Percentiles rank a stretch among this genome's conserved stretches.
Evolutionary conservation across 2,329 filamentous ascomycete genomes (phyloP).

Genomic region (Torrubiellomyces zombiae): DNA sequence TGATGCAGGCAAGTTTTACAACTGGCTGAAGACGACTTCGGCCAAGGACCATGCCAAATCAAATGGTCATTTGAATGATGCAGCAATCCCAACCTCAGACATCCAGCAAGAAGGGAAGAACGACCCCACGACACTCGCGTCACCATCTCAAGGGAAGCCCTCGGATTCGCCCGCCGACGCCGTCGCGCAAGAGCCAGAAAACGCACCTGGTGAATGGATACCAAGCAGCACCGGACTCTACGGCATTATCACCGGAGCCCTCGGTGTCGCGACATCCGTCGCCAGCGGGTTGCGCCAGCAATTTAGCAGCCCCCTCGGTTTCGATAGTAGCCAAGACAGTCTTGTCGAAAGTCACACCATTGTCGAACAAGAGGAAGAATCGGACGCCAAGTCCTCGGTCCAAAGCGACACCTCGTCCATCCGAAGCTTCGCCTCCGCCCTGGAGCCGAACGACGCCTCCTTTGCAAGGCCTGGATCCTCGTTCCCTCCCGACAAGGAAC

Average conservation of each 20-base stretch:
- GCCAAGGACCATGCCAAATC: too few species aligned
- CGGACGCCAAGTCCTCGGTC: conserved; percentile 11
- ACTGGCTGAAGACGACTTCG: conserved; percentile 43
- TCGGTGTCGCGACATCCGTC: conserved; percentile 31
- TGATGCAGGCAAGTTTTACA: conserved; percentile 66
- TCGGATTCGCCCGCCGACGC: too few species aligned
- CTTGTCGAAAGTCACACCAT: conserved; percentile 8
- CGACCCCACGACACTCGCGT: too few species aligned
- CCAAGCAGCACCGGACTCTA: conserved; percentile 32
- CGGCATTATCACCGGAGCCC: conserved; percentile 35
- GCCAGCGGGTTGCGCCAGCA: conserved; percentile 17
- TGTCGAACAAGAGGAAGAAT: conserved; percentile 12
- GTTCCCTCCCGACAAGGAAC: conserved; percentile 37
- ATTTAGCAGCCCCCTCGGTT: conserved; percentile 12
- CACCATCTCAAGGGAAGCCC: too few species aligned
- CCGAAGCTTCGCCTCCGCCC: conserved; percentile 31
- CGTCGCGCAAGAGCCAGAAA: conserved; percentile 5
- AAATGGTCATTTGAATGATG: too few species aligned
- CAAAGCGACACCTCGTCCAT: conserved; percentile 28
- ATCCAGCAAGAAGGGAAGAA: too few species aligned
- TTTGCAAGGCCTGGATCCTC: conserved; percentile 17
- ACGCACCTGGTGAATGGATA: conserved; percentile 13
- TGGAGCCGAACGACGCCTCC: conserved; percentile 22
- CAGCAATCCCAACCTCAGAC: too few species aligned
- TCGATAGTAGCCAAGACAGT: conserved; percentile 11